These are phyloP conservation scores for Cinnamomum micranthum DNA, from an alignment of 164 flowering plant genomes.

Conservation along the genomic window DNA sequence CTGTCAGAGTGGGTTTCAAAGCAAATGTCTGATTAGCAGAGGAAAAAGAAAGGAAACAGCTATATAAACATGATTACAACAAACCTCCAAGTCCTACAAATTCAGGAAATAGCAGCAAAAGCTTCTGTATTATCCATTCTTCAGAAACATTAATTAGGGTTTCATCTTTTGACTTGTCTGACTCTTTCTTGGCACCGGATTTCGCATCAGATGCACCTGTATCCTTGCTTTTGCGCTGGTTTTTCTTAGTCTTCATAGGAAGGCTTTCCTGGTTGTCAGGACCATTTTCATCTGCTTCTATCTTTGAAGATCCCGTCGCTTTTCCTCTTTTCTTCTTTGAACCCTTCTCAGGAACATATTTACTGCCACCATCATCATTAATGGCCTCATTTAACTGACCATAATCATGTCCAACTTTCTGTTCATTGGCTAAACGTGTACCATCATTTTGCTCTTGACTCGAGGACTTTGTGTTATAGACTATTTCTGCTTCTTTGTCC, in stretches of 20 bases:
- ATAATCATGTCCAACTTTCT: slow-evolving; percentile 41
- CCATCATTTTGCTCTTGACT: slow-evolving; percentile 22
- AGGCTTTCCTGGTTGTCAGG: slow-evolving; percentile 43
- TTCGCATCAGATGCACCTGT: slow-evolving; percentile 48
- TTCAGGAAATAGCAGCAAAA: slow-evolving; percentile 55
- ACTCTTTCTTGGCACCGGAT: slow-evolving; percentile 44
- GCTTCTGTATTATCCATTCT: slow-evolving; percentile 70
- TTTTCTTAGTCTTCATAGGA: slow-evolving; percentile 69
- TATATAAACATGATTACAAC: slow-evolving; percentile 1
- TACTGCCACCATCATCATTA: slow-evolving; percentile 35
- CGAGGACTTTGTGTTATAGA: slow-evolving; percentile 32
- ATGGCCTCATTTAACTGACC: slow-evolving; percentile 38
- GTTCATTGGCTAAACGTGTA: slow-evolving; percentile 27
- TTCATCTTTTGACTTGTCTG: slow-evolving; percentile 41
- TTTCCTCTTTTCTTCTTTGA: slow-evolving; percentile 84
- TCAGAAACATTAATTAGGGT: slow-evolving; percentile 47
- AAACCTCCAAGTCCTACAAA: slow-evolving; percentile 75
- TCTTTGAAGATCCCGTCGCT: slow-evolving; percentile 41
- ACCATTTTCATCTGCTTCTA: slow-evolving; percentile 39
- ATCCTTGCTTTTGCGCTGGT: slow-evolving; percentile 67
- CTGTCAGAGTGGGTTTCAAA: slow-evolving; percentile 8
- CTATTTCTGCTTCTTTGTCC: slow-evolving; percentile 59
- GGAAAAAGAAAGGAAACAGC: background rate
- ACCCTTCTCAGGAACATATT: slow-evolving; percentile 54
- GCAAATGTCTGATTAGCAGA: background rate